Evolutionary conservation across 2,329 filamentous ascomycete species (phyloP).

Genomic region (Rhytidhysteron rufulum): DNA sequence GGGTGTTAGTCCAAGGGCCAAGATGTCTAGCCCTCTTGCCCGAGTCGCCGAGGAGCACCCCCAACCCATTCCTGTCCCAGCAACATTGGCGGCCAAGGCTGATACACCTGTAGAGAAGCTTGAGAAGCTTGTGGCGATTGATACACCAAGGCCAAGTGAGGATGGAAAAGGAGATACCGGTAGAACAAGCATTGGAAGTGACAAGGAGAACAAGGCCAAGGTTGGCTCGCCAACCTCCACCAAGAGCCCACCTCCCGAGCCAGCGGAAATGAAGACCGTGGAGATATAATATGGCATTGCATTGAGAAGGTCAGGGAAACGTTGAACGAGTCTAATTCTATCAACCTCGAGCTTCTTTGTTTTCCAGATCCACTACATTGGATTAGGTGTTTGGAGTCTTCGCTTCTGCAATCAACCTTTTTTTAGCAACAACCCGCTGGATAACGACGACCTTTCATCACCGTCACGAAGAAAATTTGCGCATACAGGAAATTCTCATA

Average conservation of each 20-base stretch:
- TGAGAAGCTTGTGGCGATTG: slow-evolving; percentile 42
- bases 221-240: slow-evolving; percentile 15
- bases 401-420: too few relatives aligned
- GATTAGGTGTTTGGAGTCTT: too few relatives aligned
- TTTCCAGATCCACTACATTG: too few relatives aligned
- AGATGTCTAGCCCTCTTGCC: slow-evolving; percentile 68
- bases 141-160: slow-evolving; percentile 39
- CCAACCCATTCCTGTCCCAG: slow-evolving; percentile 35
- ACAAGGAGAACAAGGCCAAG: slow-evolving; percentile 34
- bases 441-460: too few relatives aligned
- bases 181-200: slow-evolving; percentile 33
- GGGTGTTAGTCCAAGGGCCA: slow-evolving; percentile 60
- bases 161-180: slow-evolving; percentile 16
- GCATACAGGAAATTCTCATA: too few relatives aligned
- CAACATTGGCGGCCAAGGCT: slow-evolving; percentile 27
- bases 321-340: too few relatives aligned
- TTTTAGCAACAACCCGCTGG: too few relatives aligned
- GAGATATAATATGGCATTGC: too few relatives aligned
- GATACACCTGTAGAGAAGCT: slow-evolving; percentile 11
- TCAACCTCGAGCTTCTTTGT: too few relatives aligned
- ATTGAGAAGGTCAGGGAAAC: too few relatives aligned
- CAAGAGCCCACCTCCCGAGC: slow-evolving; percentile 25
- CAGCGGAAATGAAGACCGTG: slow-evolving; percentile 46
- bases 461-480: too few relatives aligned
- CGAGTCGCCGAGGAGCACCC: slow-evolving; percentile 67